phyloP scores from a whole-genome alignment of 176 grass and related monocot genomes.

The Aegilops bicornis region DNA sequence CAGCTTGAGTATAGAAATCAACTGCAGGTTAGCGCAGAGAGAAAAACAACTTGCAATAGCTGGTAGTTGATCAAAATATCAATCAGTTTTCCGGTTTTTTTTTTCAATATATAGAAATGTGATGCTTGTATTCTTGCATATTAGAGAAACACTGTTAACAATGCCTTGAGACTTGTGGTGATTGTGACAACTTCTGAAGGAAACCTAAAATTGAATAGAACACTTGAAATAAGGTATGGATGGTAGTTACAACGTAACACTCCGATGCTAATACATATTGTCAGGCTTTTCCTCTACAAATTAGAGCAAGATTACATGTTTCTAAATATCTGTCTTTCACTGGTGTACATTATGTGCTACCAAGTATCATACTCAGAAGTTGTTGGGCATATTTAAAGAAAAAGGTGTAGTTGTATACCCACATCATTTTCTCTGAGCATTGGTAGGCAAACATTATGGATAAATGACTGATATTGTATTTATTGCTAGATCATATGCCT shows the following conservation, averaged over 20 bases:
- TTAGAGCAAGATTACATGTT: not conserved
- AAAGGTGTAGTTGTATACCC: not conserved
- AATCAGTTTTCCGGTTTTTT: not conserved
- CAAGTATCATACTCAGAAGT: not conserved
- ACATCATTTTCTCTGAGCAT: not conserved
- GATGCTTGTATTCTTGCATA: not conserved
- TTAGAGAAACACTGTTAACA: not conserved
- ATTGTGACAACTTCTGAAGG: not conserved
- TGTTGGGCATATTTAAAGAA: not conserved
- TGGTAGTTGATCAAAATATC: not conserved
- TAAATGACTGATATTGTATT: not conserved
- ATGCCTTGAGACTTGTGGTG: not conserved
- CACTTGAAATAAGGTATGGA: not conserved
- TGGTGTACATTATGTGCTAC: not conserved
- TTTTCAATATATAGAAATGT: constrained; percentile 8
- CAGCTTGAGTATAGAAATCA: constrained; percentile 7
- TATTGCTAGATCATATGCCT: constrained; percentile 1
- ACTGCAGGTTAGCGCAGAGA: not conserved
- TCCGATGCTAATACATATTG: not conserved
- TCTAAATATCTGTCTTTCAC: not conserved
- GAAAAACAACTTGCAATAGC: not conserved
- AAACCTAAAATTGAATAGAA: not conserved
- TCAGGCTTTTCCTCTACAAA: not conserved
- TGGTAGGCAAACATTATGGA: not conserved
- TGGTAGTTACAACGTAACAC: not conserved